These are phyloP conservation scores for Chrysosporium queenslandicum DNA, from an alignment of 2,329 filamentous ascomycete species.

Conservation along the genomic window DNA sequence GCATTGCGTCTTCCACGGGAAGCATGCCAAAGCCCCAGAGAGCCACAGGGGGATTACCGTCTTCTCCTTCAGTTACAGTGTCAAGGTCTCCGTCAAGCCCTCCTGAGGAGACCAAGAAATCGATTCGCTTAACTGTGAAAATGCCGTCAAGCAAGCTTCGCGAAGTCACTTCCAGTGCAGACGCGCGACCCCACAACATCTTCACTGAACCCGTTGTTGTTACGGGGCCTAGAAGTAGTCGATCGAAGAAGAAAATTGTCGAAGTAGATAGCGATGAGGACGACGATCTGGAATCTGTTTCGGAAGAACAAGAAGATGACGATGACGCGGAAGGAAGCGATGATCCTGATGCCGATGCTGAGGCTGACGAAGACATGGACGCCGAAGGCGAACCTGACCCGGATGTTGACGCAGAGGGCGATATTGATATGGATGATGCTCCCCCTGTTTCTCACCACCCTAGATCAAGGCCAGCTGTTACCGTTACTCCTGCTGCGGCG, in stretches of 20 bases:
- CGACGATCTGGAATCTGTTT: slow-evolving; percentile 33
- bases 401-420: slow-evolving; percentile 25
- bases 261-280: slow-evolving; percentile 41
- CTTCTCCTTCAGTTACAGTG: slow-evolving; percentile 30
- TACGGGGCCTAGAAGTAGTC: slow-evolving; percentile 38
- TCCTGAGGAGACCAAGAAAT: slow-evolving; percentile 31
- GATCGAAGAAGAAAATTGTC: slow-evolving; percentile 37
- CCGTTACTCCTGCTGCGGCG: slow-evolving; percentile 28
- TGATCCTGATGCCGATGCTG: slow-evolving; percentile 25
- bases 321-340: slow-evolving; percentile 34
- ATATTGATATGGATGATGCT: slow-evolving; percentile 39
- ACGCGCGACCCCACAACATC: slow-evolving; percentile 30
- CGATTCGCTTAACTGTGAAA: slow-evolving; percentile 41
- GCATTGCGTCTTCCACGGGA: slow-evolving; percentile 26
- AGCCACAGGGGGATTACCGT: slow-evolving; percentile 25
- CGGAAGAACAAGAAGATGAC: slow-evolving; percentile 23
- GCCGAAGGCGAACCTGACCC: slow-evolving; percentile 23
- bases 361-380: slow-evolving; percentile 24
- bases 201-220: slow-evolving; percentile 40
- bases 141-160: slow-evolving; percentile 43
- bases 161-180: slow-evolving; percentile 34
- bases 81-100: slow-evolving; percentile 29
- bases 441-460: slow-evolving; percentile 31
- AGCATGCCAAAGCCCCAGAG: slow-evolving; percentile 31
- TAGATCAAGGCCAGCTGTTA: slow-evolving; percentile 28